These are phyloP conservation scores for Hypericum androsaemum DNA, from an alignment of 345 rosid species.

Conservation along the genomic window DNA sequence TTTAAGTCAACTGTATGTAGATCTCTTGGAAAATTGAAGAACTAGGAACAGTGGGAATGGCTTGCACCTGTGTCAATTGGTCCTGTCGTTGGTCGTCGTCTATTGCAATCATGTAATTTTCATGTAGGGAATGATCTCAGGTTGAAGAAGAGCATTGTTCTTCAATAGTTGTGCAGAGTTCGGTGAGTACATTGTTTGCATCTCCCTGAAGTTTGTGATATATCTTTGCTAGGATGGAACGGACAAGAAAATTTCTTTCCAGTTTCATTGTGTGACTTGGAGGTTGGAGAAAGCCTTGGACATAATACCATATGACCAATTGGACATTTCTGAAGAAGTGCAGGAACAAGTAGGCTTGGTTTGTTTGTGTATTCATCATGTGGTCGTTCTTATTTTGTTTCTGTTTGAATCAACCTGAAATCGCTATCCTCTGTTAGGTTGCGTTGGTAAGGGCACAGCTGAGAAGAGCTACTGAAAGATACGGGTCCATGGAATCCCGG, in stretches of 20 bases:
- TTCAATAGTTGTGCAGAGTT: no score
- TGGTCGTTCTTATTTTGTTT: conserved; percentile 1
- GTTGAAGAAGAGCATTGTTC: no score
- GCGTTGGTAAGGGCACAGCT: conserved; percentile 65
- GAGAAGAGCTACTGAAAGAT: conserved; percentile 67
- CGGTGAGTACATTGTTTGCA: no score
- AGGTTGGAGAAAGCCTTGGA: conserved; percentile 74
- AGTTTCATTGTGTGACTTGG: conserved; percentile 76
- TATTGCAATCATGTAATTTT: no score
- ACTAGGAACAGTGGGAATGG: no score
- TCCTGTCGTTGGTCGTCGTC: no score
- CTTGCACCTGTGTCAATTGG: no score
- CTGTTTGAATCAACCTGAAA: background rate
- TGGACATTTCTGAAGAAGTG: conserved; percentile 77
- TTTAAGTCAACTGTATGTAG: no score
- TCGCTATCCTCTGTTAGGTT: conserved; percentile 35
- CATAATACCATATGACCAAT: conserved; percentile 49
- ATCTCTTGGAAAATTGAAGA: no score
- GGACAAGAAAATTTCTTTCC: conserved; percentile 55
- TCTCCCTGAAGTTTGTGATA: conserved; percentile 34
- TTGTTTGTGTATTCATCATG: background rate
- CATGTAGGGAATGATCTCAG: no score
- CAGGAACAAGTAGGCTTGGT: conserved; percentile 55
- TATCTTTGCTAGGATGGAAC: conserved; percentile 58
- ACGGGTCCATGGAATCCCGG: conserved; percentile 46